phyloP scores from a whole-genome alignment of 2,329 filamentous ascomycete species.

The Ampelomyces quisqualis region DNA sequence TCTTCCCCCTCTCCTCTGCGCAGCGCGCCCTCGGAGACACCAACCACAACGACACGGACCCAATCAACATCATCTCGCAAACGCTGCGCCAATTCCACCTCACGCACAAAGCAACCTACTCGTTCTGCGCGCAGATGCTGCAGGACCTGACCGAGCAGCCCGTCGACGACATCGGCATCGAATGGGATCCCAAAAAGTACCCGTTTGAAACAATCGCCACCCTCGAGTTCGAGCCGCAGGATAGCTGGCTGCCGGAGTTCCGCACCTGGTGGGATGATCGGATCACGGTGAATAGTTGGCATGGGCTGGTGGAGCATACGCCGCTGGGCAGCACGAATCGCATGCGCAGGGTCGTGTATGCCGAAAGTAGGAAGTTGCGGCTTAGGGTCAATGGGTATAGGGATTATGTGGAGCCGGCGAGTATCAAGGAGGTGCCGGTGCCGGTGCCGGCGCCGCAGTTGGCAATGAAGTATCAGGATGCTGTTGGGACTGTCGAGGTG shows the following conservation, averaged over 20 bases:
- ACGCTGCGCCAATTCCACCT: conserved; percentile 21
- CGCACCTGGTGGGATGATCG: conserved; percentile 46
- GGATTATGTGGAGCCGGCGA: conserved; percentile 43
- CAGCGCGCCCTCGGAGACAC: conserved; percentile 47
- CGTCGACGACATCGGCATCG: conserved; percentile 37
- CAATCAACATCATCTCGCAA: conserved; percentile 30
- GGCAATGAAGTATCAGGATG: conserved; percentile 18
- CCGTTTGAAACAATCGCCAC: conserved; percentile 52
- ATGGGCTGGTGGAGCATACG: conserved; percentile 44
- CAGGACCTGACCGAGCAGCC: conserved; percentile 52
- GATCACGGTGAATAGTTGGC: conserved; percentile 46
- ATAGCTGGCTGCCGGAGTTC: conserved; percentile 45
- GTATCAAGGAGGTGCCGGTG: conserved; percentile 42
- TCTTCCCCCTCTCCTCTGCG: conserved; percentile 47
- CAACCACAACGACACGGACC: conserved; percentile 27
- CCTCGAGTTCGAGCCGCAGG: conserved; percentile 46
- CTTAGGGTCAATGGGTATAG: conserved; percentile 44
- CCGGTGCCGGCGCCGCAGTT: conserved; percentile 19
- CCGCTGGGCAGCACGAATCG: conserved; percentile 45
- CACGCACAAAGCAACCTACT: conserved; percentile 23
- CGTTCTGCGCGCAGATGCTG: conserved; percentile 50
- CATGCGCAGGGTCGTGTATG: conserved; percentile 47
- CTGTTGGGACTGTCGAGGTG: conserved; percentile 18
- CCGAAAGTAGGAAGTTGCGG: conserved; percentile 45
- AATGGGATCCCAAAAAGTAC: conserved; percentile 52